Conservation (phyloP, 2,329 filamentous ascomycete genomes). For the Knufia petricola region DNA sequence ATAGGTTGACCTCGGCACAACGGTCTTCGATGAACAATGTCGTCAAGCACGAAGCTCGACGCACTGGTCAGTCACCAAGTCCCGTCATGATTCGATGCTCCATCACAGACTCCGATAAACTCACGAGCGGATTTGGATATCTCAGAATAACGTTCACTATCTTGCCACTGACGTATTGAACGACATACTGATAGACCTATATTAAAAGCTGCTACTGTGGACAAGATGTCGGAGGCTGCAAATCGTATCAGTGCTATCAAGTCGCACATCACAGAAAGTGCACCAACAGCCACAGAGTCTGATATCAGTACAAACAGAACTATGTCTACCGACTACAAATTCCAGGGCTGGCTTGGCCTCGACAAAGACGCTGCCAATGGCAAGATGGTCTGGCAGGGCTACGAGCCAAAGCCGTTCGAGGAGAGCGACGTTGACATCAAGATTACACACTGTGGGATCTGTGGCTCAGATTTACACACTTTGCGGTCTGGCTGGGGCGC, state of each 20-base stretch:
- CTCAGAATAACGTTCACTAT: too few relatives aligned
- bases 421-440: conserved; percentile 59
- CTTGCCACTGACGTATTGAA: not conserved
- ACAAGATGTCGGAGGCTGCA: not conserved
- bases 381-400: conserved; percentile 29
- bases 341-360: conserved; percentile 50
- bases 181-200: not conserved
- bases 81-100: too few relatives aligned
- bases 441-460: conserved; percentile 57
- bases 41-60: too few relatives aligned
- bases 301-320: not conserved
- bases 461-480: conserved; percentile 49
- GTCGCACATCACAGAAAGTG: not conserved
- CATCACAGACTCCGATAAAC: too few relatives aligned
- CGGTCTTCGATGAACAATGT: too few relatives aligned
- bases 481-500: conserved; percentile 33
- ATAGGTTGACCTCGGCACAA: too few relatives aligned
- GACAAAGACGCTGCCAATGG: conserved; percentile 41
- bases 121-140: too few relatives aligned
- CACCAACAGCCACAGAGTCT: too few relatives aligned
- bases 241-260: not conserved
- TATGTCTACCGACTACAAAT: conserved; percentile 36
- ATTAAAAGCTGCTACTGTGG: not conserved
- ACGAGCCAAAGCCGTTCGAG: conserved; percentile 37
- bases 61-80: too few relatives aligned